Conservation (phyloP, 805 yeast species). For the Aciculoconidium aculeatum region DNA sequence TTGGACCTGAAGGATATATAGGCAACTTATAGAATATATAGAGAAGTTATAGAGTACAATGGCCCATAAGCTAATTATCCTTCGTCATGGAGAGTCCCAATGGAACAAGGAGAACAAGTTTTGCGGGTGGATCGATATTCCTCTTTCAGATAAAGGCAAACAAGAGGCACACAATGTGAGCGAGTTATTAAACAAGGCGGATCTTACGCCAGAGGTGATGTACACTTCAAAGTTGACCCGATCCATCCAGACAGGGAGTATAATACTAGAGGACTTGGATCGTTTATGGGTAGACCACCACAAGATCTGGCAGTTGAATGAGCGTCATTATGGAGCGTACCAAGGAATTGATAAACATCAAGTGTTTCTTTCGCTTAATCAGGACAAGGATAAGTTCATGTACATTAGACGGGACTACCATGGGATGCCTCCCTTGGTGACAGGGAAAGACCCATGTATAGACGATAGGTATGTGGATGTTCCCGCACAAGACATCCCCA, state of each 20-base stretch:
- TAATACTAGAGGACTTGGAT: conserved; percentile 26
- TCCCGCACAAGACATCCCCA: conserved; percentile 21
- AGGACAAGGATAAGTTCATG: conserved; percentile 26
- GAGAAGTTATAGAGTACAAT: too few species aligned
- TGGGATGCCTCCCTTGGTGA: conserved; percentile 32
- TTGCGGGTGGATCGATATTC: conserved; percentile 43
- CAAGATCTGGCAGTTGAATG: conserved; percentile 39
- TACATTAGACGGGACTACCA: conserved; percentile 32
- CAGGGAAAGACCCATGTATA: conserved; percentile 22
- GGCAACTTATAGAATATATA: too few species aligned
- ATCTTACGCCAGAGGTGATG: conserved; percentile 27
- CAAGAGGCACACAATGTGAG: conserved; percentile 36
- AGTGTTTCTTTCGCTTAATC: conserved; percentile 29
- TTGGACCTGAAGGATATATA: background rate
- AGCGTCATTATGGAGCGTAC: conserved; percentile 38
- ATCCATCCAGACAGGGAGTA: conserved; percentile 36
- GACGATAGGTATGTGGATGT: conserved; percentile 31
- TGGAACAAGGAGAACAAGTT: conserved; percentile 40
- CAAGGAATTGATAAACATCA: conserved; percentile 37
- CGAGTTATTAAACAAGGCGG: conserved; percentile 21
- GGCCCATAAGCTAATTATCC: conserved; percentile 31
- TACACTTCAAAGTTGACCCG: conserved; percentile 36
- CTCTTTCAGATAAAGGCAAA: conserved; percentile 31
- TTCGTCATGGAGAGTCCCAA: conserved; percentile 41
- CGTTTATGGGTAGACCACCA: conserved; percentile 32